Evolutionary conservation across 345 rosid species (phyloP).

Genomic region (Salix caprea): DNA sequence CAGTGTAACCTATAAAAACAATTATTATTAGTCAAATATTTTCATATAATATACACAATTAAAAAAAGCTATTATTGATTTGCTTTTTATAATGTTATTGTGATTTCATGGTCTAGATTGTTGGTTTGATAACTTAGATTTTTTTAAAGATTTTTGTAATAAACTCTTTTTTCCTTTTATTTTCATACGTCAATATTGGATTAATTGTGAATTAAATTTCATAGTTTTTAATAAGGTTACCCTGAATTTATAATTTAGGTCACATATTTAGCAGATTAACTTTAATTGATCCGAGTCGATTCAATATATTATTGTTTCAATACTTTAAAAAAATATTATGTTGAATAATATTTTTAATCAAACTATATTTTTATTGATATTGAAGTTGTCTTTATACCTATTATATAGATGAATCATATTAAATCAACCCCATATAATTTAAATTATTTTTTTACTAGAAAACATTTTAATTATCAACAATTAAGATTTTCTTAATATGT

Average conservation of each 20-base stretch:
- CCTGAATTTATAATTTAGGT: rapidly evolving
- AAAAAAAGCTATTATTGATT: no score
- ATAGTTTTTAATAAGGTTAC: rapidly evolving
- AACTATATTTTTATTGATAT: background rate
- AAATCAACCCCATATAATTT: background rate
- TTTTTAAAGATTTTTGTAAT: background rate
- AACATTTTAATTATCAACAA: no score
- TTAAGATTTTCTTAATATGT: no score
- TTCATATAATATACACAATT: no score
- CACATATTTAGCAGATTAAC: rapidly evolving
- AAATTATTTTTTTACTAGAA: background rate
- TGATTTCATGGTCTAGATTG: no score
- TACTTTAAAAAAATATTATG: rapidly evolving
- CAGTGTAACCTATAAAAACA: rapidly evolving
- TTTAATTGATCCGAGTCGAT: rapidly evolving
- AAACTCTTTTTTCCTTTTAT: background rate
- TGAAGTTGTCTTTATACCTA: rapidly evolving
- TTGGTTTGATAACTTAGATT: no score
- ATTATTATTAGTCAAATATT: no score
- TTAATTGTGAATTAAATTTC: background rate
- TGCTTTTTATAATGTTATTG: no score
- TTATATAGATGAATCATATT: rapidly evolving
- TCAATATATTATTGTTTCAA: rapidly evolving
- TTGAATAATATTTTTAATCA: background rate
- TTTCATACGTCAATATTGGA: background rate